Evolutionary conservation across 2,329 filamentous ascomycete species (phyloP).

Genomic region (Aspergillus latus): DNA sequence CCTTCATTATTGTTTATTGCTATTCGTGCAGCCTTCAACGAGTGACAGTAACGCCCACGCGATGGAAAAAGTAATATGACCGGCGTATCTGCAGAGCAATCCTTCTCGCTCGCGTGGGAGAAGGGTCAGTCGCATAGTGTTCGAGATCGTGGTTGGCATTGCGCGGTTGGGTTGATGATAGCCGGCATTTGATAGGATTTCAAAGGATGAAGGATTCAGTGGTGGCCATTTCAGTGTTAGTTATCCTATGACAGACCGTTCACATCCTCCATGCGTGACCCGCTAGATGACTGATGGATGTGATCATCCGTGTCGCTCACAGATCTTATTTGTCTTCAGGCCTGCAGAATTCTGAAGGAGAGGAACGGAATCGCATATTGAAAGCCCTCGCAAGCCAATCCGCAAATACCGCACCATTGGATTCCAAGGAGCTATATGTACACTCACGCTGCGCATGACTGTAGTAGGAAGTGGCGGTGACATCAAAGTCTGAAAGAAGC

Average conservation of each 20-base stretch:
- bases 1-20: neutral
- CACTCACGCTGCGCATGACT: neutral
- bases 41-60: neutral
- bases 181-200: neutral
- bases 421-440: neutral
- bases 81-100: neutral
- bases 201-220: neutral
- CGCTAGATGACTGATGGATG: neutral
- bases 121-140: neutral
- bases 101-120: constrained; percentile 1
- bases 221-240: neutral
- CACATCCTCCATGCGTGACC: neutral
- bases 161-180: neutral
- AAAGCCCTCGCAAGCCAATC: neutral
- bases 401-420: neutral
- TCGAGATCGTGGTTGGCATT: neutral
- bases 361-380: neutral
- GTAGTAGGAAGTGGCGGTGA: neutral
- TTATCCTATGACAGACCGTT: neutral
- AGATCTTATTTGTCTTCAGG: neutral
- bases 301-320: neutral
- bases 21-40: neutral
- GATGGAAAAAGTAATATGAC: neutral
- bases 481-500: neutral
- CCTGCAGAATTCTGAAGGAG: neutral